These are phyloP conservation scores for Camellia lanceoleosa DNA, from an alignment of 148 eudicot genomes.

Conservation along the genomic window DNA sequence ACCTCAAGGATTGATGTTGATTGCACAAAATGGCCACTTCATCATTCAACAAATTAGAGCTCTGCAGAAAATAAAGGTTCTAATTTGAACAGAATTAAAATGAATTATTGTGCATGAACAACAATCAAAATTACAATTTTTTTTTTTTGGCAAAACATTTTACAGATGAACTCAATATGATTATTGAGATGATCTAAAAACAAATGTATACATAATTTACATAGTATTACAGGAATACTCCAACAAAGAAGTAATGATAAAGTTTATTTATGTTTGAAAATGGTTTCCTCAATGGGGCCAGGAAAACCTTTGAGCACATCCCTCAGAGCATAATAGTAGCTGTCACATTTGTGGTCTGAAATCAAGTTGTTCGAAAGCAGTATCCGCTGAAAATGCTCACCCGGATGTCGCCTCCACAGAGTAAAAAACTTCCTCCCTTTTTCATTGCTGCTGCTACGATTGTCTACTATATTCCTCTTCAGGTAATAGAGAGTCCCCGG, in stretches of 20 bases:
- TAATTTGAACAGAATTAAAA: too few relatives aligned
- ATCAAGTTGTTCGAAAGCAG: conserved; percentile 64
- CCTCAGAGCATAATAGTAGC: conserved; percentile 71
- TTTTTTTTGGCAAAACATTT: neutral
- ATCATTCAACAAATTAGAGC: too few relatives aligned
- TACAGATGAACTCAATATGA: neutral
- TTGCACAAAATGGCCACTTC: too few relatives aligned
- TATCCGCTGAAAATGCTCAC: conserved; percentile 74
- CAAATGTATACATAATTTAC: neutral
- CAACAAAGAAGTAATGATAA: too few relatives aligned
- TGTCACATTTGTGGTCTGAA: conserved; percentile 78
- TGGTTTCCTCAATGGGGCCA: conserved; percentile 25
- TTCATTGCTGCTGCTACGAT: conserved; percentile 1
- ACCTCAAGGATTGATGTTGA: too few relatives aligned
- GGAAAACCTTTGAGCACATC: conserved; percentile 81
- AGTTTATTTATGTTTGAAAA: neutral
- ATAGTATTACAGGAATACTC: neutral
- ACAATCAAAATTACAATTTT: too few relatives aligned
- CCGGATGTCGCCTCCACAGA: conserved; percentile 67
- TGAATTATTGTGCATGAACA: too few relatives aligned
- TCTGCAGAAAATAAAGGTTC: too few relatives aligned
- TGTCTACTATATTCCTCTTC: conserved; percentile 26
- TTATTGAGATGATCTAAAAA: conserved; percentile 1
- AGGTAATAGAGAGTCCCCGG: conserved; percentile 77
- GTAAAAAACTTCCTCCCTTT: conserved; percentile 46